phyloP scores from a whole-genome alignment of 1,284 basidiomycete genomes.

The Neonothopanus nambi region DNA sequence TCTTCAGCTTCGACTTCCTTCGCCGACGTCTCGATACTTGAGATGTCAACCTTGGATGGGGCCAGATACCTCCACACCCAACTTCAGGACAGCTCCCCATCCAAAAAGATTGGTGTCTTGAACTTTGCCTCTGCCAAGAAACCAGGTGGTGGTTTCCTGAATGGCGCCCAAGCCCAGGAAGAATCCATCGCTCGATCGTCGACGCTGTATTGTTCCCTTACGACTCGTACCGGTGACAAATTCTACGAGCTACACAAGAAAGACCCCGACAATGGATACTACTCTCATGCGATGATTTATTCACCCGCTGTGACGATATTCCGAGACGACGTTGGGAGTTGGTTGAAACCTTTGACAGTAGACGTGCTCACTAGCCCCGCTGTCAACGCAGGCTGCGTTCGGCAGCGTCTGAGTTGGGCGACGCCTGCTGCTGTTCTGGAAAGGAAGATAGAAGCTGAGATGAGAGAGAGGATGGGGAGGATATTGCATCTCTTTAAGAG shows the following conservation, averaged over 20 bases:
- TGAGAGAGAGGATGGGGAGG: conserved; percentile 70
- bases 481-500: conserved; percentile 64
- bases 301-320: conserved; percentile 58
- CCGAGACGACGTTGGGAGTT: conserved; percentile 54
- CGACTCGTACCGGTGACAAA: conserved; percentile 47
- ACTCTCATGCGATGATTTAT: conserved; percentile 69
- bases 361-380: conserved; percentile 68
- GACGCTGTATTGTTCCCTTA: conserved; percentile 59
- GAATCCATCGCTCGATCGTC: conserved; percentile 72
- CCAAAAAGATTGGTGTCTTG: conserved; percentile 53
- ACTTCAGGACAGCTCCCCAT: conserved; percentile 17
- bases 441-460: conserved; percentile 49
- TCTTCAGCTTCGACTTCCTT: not conserved
- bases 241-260: conserved; percentile 61
- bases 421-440: conserved; percentile 28
- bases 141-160: conserved; percentile 68
- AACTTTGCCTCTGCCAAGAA: conserved; percentile 72
- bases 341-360: conserved; percentile 53
- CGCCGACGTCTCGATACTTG: conserved; percentile 42
- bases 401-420: conserved; percentile 20
- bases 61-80: conserved; percentile 31
- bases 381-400: conserved; percentile 65
- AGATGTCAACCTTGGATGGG: conserved; percentile 57
- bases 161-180: conserved; percentile 69
- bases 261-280: conserved; percentile 47